Percentiles rank a stretch among this genome's conserved stretches.
These are phyloP conservation scores for Neurospora sp. DNA, from an alignment of 495 filamentous ascomycete genomes.

Conservation along the genomic window DNA sequence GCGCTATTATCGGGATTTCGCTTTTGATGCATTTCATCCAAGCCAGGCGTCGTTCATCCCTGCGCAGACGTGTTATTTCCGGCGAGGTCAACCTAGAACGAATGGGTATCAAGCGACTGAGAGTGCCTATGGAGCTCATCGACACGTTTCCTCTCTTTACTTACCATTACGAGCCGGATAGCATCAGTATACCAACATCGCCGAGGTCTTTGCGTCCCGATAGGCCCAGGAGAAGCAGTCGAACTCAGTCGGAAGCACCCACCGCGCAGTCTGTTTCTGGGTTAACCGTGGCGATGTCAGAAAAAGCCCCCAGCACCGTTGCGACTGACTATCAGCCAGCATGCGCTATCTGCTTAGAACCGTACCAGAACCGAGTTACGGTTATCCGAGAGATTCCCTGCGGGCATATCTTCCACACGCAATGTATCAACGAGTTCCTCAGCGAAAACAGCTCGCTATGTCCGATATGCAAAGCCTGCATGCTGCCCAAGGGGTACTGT, in stretches of 20 bases:
- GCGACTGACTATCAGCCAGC: slow-evolving; percentile 54
- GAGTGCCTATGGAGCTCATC: slow-evolving; percentile 57
- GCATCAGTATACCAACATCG: slow-evolving; percentile 8
- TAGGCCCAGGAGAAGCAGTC: slow-evolving; percentile 2
- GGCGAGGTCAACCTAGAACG: slow-evolving; percentile 76
- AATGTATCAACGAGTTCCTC: slow-evolving; percentile 78
- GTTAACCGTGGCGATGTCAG: slow-evolving; percentile 10
- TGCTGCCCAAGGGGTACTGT: slow-evolving; percentile 56
- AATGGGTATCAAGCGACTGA: slow-evolving; percentile 65
- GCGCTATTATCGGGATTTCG: slow-evolving; percentile 54
- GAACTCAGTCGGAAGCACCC: not conserved
- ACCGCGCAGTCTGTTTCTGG: not conserved
- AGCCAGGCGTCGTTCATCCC: slow-evolving; percentile 48
- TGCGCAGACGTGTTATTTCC: slow-evolving; percentile 57
- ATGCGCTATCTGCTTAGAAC: slow-evolving; percentile 80
- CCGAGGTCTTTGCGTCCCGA: slow-evolving; percentile 4
- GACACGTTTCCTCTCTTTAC: slow-evolving; percentile 64
- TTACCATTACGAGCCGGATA: slow-evolving; percentile 44
- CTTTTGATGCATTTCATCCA: slow-evolving; percentile 66
- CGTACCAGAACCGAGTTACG: slow-evolving; percentile 56
- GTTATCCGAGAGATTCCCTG: slow-evolving; percentile 78
- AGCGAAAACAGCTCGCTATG: slow-evolving; percentile 64
- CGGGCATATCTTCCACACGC: slow-evolving; percentile 76
- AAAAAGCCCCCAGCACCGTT: slow-evolving; percentile 8
- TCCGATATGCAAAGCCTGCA: slow-evolving; percentile 74